A percentile compares a stretch with the other conserved stretches of the same genome.
phyloP scores from a whole-genome alignment of 1,139 yeast species.

The Wickerhamiella pararugosa region DNA sequence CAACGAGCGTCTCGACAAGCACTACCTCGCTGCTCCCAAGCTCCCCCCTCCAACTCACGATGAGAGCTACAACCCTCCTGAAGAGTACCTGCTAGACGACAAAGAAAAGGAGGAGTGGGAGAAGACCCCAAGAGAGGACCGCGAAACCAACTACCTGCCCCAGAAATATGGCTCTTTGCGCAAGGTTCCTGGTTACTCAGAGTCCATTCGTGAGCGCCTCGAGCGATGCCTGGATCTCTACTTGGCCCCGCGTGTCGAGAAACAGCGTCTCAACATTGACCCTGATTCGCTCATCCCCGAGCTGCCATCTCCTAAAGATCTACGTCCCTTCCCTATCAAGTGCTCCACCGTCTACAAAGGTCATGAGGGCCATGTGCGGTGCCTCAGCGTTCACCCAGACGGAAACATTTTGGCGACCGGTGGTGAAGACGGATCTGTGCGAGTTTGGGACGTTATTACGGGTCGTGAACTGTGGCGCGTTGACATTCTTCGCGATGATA shows the following conservation, averaged over 20 bases:
- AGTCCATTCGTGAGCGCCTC: constrained; percentile 74
- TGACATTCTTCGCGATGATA: constrained; percentile 28
- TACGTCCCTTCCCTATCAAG: constrained; percentile 95
- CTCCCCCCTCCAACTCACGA: constrained; percentile 92
- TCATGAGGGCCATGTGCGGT: constrained; percentile 68
- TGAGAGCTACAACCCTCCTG: constrained; percentile 96
- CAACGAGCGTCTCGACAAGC: constrained; percentile 58
- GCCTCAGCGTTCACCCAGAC: constrained; percentile 70
- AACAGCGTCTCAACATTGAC: constrained; percentile 79
- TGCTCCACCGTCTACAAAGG: constrained; percentile 77
- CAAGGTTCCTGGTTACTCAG: constrained; percentile 86
- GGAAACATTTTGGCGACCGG: constrained; percentile 97
- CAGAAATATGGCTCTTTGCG: constrained; percentile 70
- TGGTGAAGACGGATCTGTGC: constrained; percentile 90
- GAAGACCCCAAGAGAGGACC: constrained; percentile 55
- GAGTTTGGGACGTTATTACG: constrained; percentile 90
- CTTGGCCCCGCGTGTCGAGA: constrained; percentile 91
- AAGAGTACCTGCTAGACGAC: constrained; percentile 67
- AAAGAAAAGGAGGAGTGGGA: constrained; percentile 70
- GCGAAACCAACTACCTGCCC: constrained; percentile 69
- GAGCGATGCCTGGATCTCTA: constrained; percentile 90
- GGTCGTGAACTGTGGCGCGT: constrained; percentile 82
- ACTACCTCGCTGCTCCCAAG: constrained; percentile 92
- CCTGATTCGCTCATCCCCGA: constrained; percentile 95
- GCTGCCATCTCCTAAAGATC: constrained; percentile 89